Evolutionary conservation across 495 filamentous ascomycete genomes (phyloP), one percentile per base, ranked within the genome.

Genomic region (Echria macrotheca): DNA sequence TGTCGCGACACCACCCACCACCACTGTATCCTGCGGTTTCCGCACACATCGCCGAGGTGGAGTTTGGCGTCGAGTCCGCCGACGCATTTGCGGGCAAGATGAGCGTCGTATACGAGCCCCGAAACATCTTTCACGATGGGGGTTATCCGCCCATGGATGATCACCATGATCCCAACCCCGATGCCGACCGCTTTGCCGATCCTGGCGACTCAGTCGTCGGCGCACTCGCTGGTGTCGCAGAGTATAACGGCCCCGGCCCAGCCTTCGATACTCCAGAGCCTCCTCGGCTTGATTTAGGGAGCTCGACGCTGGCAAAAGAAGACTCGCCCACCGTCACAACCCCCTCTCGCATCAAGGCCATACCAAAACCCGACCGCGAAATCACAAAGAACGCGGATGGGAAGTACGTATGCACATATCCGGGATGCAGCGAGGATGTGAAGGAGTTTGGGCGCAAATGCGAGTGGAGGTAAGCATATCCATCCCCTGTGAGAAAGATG

Each of bases 401-500:
- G 9, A 79, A 85, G 53, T 88, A 82, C 50, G 72, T 76, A 25
- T 96, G 90, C 66, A 76, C 76, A 15, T 81, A 79, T 49, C 64
- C 69, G 2, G 78, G 79, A 17, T 89, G 85, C 52, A 68, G 63
- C 21, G 67, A 77, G 18, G 65, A 70, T 2, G 64, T 74, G 21
- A 77, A 76, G 12, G 79, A 72, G 5, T 95, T 95, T 57, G 70
- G 78, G 28, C 79, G 90, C 50, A 90, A 86, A 50, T 96, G 89
- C 66, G 90, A 96, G 73, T 96, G 87, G 87, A 88, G 79, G 88
- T 91, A 71, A 80, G 88, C 76, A 52, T 21, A 29, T 18, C 28
- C 18, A n/a, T 5, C 8, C 50, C 4, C 14, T 31, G 22, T 32
- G 21, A 22, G 36, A 53, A 24, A 24, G 8, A 44, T 28, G 21